Percentiles rank a stretch among this genome's conserved stretches.
phyloP scores from a whole-genome alignment of 495 filamentous ascomycete species.

The Tuber umbilicatum region DNA sequence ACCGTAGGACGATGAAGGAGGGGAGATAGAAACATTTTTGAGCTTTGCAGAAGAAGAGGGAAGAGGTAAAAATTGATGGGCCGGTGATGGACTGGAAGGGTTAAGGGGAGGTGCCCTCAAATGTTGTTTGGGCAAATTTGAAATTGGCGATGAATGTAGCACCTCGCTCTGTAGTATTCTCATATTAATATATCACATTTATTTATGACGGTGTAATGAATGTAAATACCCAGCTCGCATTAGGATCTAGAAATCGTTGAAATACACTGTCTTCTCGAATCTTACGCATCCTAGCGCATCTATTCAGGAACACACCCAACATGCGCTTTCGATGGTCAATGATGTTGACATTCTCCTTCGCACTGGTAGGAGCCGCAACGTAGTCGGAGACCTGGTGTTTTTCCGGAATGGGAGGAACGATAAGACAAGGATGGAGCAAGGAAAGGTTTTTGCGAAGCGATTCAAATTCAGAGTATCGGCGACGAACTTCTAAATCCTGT shows the following conservation, averaged over 20 bases:
- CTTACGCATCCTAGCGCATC: conserved; percentile 87
- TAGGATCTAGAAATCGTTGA: conserved; percentile 95
- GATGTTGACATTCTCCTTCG: conserved; percentile 92
- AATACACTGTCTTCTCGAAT: conserved; percentile 90
- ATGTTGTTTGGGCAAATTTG: conserved; percentile 85
- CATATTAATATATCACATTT: conserved; percentile 41
- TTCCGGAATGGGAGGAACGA: conserved; percentile 94
- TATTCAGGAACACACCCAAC: conserved; percentile 88
- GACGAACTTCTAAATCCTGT: conserved; percentile 87
- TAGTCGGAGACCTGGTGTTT: conserved; percentile 99
- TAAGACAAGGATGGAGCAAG: conserved; percentile 82
- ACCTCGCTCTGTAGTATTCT: conserved; percentile 68
- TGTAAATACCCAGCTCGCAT: conserved; percentile 86
- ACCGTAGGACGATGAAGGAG: conserved; percentile 50
- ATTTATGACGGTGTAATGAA: background rate
- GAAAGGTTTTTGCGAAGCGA: conserved; percentile 82
- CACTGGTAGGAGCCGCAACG: conserved; percentile 92
- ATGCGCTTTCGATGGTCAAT: conserved; percentile 95
- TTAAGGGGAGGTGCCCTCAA: conserved; percentile 90
- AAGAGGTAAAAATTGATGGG: conserved; percentile 78
- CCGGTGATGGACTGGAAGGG: conserved; percentile 81
- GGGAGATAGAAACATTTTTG: conserved; percentile 52
- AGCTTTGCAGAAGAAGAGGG: conserved; percentile 80
- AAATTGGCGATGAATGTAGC: conserved; percentile 76
- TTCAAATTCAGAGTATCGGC: conserved; percentile 95